phyloP scores from a whole-genome alignment of 208 protist genomes.

The Acanthamoeba sp. region DNA sequence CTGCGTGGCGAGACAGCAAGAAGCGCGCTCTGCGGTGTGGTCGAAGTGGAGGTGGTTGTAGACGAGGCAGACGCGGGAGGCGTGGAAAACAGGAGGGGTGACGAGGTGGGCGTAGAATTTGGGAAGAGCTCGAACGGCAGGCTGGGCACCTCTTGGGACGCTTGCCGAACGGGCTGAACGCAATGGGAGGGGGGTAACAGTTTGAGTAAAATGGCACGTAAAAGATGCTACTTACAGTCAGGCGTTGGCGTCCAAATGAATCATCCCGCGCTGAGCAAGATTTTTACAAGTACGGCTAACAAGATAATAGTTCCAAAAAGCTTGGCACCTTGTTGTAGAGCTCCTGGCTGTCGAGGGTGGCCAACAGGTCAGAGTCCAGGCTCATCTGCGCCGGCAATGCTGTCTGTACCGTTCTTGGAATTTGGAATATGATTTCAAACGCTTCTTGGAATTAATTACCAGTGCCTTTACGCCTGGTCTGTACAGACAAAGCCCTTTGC shows the following conservation, averaged over 20 bases:
- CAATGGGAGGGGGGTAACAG: background rate
- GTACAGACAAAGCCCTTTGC: too few species aligned
- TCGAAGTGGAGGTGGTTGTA: background rate
- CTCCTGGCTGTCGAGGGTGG: constrained; percentile 44
- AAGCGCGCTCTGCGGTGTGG: background rate
- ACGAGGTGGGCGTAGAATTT: background rate
- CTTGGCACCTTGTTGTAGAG: background rate
- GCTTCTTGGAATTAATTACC: background rate
- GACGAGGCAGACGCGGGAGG: background rate
- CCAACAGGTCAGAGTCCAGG: background rate
- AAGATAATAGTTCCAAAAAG: background rate
- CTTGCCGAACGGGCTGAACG: background rate
- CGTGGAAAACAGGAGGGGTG: background rate
- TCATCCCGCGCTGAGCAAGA: too few species aligned
- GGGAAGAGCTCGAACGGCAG: constrained; percentile 49
- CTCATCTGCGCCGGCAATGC: background rate
- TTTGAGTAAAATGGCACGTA: too few species aligned
- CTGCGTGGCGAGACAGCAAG: background rate
- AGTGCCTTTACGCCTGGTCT: too few species aligned
- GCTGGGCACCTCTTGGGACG: constrained; percentile 53
- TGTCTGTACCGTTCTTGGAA: background rate
- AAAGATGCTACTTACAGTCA: too few species aligned
- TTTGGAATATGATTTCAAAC: background rate
- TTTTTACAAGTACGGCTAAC: too few species aligned
- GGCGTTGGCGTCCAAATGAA: too few species aligned